phyloP scores from a whole-genome alignment of 2,329 filamentous ascomycete species.

The Aspergillus viridinutans region DNA sequence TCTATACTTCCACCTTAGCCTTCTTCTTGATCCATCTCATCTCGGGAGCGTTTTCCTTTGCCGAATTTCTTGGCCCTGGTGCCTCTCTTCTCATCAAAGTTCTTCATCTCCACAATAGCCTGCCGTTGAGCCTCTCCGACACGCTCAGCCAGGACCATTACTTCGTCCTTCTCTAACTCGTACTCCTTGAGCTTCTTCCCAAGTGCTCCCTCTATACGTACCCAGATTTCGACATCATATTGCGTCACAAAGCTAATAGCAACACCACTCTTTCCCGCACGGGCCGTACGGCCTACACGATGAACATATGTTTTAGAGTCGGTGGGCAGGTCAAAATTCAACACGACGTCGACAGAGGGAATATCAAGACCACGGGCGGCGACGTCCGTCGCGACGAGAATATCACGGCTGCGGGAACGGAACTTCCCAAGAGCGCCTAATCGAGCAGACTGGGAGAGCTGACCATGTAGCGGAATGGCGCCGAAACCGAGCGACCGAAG shows the following conservation, averaged over 20 bases:
- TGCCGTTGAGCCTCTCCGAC: conserved; percentile 80
- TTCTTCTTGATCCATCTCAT: conserved; percentile 73
- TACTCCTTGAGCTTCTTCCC: conserved; percentile 72
- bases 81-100: conserved; percentile 64
- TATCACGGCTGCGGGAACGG: conserved; percentile 70
- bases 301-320: conserved; percentile 91
- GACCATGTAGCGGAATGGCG: conserved; percentile 88
- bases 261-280: conserved; percentile 78
- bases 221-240: conserved; percentile 77
- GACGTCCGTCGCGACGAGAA: conserved; percentile 88
- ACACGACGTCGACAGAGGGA: conserved; percentile 78
- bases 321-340: conserved; percentile 79
- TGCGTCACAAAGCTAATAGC: conserved; percentile 81
- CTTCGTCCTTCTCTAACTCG: conserved; percentile 70
- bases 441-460: conserved; percentile 81
- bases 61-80: conserved; percentile 48
- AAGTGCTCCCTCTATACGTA: conserved; percentile 76
- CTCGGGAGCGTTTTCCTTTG: conserved; percentile 53
- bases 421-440: conserved; percentile 90
- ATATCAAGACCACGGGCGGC: conserved; percentile 90
- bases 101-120: conserved; percentile 78
- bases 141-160: conserved; percentile 72
- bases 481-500: conserved; percentile 80
- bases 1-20: conserved; percentile 42
- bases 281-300: conserved; percentile 79